Evolutionary conservation across 2,329 filamentous ascomycete species (phyloP), one percentile per base, ranked within the genome.

Genomic region (Xylariaceae sp.): DNA sequence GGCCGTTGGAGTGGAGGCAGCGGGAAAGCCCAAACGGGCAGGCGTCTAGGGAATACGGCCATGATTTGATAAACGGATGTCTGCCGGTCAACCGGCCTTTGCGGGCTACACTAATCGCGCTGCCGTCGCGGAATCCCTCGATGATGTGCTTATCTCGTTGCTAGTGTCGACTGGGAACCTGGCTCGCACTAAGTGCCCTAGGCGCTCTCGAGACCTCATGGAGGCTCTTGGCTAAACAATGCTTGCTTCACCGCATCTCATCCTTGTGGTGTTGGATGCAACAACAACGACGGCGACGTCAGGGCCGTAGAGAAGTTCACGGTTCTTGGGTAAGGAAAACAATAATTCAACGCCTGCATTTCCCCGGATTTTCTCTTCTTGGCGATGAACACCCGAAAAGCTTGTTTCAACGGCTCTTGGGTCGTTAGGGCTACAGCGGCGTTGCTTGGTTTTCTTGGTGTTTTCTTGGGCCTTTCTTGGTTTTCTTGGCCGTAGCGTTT

Each of bases 401-500:
- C 61, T 63, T 63, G 55, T 61, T 63, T 59, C 56, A 45, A 63
- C 61, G 10, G 8, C 56, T 23, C 10, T 4, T 17, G 10, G 8
- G 54, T 23, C 10, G 2, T 17, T 55, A n/a, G 30, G 7, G 48
- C 23, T 49, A 41, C 8, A 41, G 37, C 37, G 44, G 45, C 59
- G 51, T 53, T 18, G 48, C 59, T 63, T 61, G 56, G 59, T 57
- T 57, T 57, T 51, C 49, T 35, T 51, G 47, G 56, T 58, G 48
- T 51, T 59, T 56, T 54, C 53, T 57, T 55, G 60, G 51, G 44
- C 41, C 23, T 17, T 37, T 30, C 61, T 61, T 63, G 56, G 61
- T 61, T 51, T 54, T 53, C 60, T 62, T 64, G 59, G 61, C 59
- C 59, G 56, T 56, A 41, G 45, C 49, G 51, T 10, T 34, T 53